Percentiles rank a stretch among this genome's conserved stretches.
Evolutionary conservation across 2,329 filamentous ascomycete genomes (phyloP).

Genomic region (Periconia sp.): DNA sequence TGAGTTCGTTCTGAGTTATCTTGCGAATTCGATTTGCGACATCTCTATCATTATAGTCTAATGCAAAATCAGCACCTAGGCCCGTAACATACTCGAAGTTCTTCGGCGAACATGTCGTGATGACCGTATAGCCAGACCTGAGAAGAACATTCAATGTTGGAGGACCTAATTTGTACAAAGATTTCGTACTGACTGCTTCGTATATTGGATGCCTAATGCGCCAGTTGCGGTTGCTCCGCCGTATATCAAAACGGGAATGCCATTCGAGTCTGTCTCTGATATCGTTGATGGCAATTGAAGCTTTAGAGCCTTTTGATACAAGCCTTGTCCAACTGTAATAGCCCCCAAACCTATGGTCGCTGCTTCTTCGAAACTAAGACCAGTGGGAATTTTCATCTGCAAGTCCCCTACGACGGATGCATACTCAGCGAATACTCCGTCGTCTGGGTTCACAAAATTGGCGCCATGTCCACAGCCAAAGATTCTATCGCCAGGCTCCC

Average conservation of each 20-base stretch:
- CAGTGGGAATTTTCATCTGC: slow-evolving; percentile 53
- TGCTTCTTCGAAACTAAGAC: slow-evolving; percentile 56
- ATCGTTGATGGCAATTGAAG: slow-evolving; percentile 58
- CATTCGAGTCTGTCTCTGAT: slow-evolving; percentile 15
- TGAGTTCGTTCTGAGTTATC: too few species aligned
- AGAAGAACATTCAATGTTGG: not conserved
- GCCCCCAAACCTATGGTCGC: slow-evolving; percentile 57
- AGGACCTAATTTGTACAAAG: too few species aligned
- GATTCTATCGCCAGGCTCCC: slow-evolving; percentile 57
- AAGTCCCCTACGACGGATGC: slow-evolving; percentile 56
- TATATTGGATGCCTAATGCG: too few species aligned
- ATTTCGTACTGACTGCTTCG: too few species aligned
- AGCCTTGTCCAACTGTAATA: slow-evolving; percentile 55
- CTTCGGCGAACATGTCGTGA: slow-evolving; percentile 51
- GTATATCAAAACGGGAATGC: too few species aligned
- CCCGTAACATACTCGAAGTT: too few species aligned
- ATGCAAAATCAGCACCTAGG: too few species aligned
- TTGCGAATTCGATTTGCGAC: too few species aligned
- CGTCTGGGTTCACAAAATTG: slow-evolving; percentile 6
- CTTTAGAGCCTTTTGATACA: too few species aligned
- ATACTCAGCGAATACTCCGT: slow-evolving; percentile 61
- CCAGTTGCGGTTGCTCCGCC: too few species aligned
- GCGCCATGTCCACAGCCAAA: slow-evolving; percentile 57
- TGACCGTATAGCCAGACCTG: slow-evolving; percentile 45
- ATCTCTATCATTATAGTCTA: too few species aligned